These are phyloP conservation scores for Sisymbrium altissimum DNA, from an alignment of 345 rosid genomes.

Conservation along the genomic window DNA sequence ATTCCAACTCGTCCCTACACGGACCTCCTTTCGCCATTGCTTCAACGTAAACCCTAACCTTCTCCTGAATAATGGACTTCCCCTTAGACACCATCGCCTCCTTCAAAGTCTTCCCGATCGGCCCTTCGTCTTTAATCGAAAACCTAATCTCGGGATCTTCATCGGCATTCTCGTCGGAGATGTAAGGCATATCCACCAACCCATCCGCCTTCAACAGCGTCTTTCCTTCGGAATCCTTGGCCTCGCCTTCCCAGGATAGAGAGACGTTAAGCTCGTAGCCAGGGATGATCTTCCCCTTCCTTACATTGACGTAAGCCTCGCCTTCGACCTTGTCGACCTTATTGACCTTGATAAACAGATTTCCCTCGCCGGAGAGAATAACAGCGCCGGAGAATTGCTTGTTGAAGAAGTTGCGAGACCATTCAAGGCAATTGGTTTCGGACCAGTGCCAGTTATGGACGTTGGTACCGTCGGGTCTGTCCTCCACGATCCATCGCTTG, in stretches of 20 bases:
- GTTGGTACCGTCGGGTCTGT: conserved; percentile 91
- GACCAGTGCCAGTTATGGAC: conserved; percentile 99
- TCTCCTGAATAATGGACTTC: conserved; percentile 64
- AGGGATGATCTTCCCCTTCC: conserved; percentile 94
- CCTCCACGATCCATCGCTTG: conserved; percentile 98
- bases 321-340: conserved; percentile 82
- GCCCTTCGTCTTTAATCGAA: conserved; percentile 71
- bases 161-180: conserved; percentile 92
- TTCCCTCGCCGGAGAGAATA: conserved; percentile 66
- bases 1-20: conserved; percentile 70
- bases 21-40: conserved; percentile 90
- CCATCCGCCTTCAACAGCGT: conserved; percentile 64
- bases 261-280: conserved; percentile 76
- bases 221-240: conserved; percentile 66
- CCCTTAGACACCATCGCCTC: conserved; percentile 78
- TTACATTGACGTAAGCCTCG: conserved; percentile 88
- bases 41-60: conserved; percentile 63
- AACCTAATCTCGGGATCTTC: conserved; percentile 88
- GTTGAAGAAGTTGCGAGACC: conserved; percentile 68
- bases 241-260: conserved; percentile 88
- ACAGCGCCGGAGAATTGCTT: conserved; percentile 46
- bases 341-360: conserved; percentile 50
- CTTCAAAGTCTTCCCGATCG: conserved; percentile 68
- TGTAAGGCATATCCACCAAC: conserved; percentile 78
- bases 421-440: conserved; percentile 84